These are phyloP conservation scores for Rhododendron kiyosumense DNA, from an alignment of 148 eudicot genomes.

Conservation along the genomic window DNA sequence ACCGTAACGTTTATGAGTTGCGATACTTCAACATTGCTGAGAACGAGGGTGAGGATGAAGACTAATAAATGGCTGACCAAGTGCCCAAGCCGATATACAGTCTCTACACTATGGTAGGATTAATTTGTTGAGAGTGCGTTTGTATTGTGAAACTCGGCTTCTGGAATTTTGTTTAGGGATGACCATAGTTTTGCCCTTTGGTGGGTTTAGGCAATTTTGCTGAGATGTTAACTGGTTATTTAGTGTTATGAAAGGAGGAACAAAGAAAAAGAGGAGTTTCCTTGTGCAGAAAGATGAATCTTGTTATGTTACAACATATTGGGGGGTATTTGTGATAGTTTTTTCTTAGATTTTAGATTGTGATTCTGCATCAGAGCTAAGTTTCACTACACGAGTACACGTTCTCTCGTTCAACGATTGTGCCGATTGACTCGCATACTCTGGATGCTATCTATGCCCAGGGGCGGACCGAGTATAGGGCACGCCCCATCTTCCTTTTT, in stretches of 20 bases:
- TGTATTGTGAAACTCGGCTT: not conserved
- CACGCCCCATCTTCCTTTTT: too few species aligned
- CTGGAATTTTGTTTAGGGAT: not conserved
- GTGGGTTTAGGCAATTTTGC: not conserved
- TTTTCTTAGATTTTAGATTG: too few species aligned
- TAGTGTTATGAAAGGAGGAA: not conserved
- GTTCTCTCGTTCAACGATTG: too few species aligned
- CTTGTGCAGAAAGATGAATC: not conserved
- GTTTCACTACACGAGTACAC: too few species aligned
- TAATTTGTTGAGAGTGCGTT: not conserved
- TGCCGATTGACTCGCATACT: too few species aligned
- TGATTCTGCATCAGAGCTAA: too few species aligned
- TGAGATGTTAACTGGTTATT: not conserved
- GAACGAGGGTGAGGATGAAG: slow-evolving; percentile 49
- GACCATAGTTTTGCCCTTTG: not conserved
- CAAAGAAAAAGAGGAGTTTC: not conserved
- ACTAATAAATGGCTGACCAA: not conserved
- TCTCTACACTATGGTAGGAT: not conserved
- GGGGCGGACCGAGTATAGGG: too few species aligned
- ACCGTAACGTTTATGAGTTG: slow-evolving; percentile 45
- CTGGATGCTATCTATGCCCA: too few species aligned
- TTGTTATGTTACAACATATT: too few species aligned
- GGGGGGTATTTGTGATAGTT: too few species aligned
- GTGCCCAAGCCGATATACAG: not conserved
- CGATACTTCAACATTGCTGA: slow-evolving; percentile 69